phyloP scores from a whole-genome alignment of 352 stramenopile genomes.

The Saprolegnia parasitica region DNA sequence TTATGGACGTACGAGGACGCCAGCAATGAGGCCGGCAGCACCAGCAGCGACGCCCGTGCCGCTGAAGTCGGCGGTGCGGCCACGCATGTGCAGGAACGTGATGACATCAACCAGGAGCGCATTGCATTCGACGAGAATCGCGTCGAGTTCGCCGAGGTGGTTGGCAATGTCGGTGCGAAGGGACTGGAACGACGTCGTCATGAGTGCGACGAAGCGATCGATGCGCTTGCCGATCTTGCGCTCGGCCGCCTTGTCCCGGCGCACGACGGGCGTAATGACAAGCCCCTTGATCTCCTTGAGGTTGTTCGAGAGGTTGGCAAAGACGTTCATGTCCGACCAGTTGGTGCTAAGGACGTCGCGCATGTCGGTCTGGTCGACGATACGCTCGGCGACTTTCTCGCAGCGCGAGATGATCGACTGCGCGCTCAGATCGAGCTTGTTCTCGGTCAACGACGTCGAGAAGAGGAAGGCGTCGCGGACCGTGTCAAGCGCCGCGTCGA shows the following conservation, averaged over 20 bases:
- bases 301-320: conserved; percentile 72
- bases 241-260: conserved; percentile 64
- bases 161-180: conserved; percentile 70
- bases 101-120: conserved; percentile 85
- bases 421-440: conserved; percentile 64
- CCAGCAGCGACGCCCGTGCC: conserved; percentile 76
- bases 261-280: conserved; percentile 46
- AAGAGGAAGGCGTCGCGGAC: conserved; percentile 42
- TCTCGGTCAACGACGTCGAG: conserved; percentile 55
- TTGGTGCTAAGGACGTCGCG: conserved; percentile 79
- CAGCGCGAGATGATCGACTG: conserved; percentile 45
- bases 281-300: conserved; percentile 65
- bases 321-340: conserved; percentile 55
- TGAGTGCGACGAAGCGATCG: conserved; percentile 69
- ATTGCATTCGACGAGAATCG: conserved; percentile 72
- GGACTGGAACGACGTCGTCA: conserved; percentile 59
- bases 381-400: conserved; percentile 66
- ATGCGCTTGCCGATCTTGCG: conserved; percentile 62
- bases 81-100: conserved; percentile 76
- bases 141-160: conserved; percentile 71
- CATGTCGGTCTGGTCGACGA: conserved; percentile 60
- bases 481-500: conserved; percentile 72
- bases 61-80: conserved; percentile 75
- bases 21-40: conserved; percentile 72
- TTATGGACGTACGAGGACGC: conserved; percentile 47